Base-by-base conservation (phyloP, 176 grass and related monocot genomes). In the Eremochloa ophiuroides region DNA sequence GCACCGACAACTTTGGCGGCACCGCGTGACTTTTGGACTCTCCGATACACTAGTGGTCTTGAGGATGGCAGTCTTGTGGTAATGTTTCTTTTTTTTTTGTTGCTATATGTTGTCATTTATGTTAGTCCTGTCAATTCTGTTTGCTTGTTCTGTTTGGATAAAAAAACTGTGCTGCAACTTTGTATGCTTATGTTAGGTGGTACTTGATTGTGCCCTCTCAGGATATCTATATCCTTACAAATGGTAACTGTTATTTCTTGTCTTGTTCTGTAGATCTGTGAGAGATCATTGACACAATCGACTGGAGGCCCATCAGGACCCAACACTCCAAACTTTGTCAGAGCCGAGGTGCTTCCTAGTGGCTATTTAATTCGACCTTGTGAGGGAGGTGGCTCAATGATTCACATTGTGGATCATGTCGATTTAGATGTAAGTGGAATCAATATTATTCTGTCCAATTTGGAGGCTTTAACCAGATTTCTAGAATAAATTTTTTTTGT, bases 31-130 rank as follows among this genome's bases (percentile, higher is more conserved):
- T 99, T 99, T 55, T 99, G 97, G 97, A 93, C 85, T 20, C 91
- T 99, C 28, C 89, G 97, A 50, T 99, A 99, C 78, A 96, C 97
- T 34, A 93, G 88, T 71, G 97, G 89, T 82, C 91, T 99, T 75
- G 97, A 99, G 76, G 97, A 99, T 81, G 97, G 97, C 44, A 99
- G 97, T 85, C 97, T 99, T 85, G 97, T 94, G 97, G 97, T 99
- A 98, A 81, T 63, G 47, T 12, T 48, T 62, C 38, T 41, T 80
- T 60, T 28, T 41, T 27, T 34, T 61, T 53, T 27, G 47, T 81
- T 87, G 39, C 41, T 61, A 87, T 25, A 46, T 73, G 44, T 30
- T 75, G 22, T 28, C 44, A 78, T 77, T 69, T 85, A 23, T 70
- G 18, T 20, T 59, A 37, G 28, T 37, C 28, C 34, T n/a, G 38